Evolutionary conservation across 441 rosid genomes (phyloP).

Genomic region (Populus tomentosa): DNA sequence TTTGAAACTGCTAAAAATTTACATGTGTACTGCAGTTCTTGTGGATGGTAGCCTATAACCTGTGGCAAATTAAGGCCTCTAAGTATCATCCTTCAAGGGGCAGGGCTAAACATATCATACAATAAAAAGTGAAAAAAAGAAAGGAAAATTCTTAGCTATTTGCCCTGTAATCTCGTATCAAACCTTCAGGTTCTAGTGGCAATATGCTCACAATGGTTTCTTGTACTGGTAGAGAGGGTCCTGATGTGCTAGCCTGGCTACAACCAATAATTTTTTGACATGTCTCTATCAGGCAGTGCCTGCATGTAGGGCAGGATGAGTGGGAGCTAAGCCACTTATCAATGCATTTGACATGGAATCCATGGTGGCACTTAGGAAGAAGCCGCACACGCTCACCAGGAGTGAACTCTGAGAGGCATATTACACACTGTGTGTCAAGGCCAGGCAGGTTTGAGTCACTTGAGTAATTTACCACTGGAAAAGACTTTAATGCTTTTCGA

Average conservation of each 20-base stretch:
- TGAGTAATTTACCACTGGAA: constrained; percentile 56
- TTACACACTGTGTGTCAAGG: constrained; percentile 58
- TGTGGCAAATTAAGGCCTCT: constrained; percentile 3
- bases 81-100: constrained; percentile 11
- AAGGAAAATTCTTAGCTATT: constrained; percentile 15
- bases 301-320: constrained; percentile 82
- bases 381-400: constrained; percentile 56
- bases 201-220: constrained; percentile 38
- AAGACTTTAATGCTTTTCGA: constrained; percentile 59
- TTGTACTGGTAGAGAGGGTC: constrained; percentile 29
- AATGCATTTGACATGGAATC: constrained; percentile 67
- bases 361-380: constrained; percentile 75
- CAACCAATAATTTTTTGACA: constrained; percentile 65
- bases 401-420: constrained; percentile 59
- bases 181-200: constrained; percentile 59
- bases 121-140: background rate
- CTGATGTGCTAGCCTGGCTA: constrained; percentile 38
- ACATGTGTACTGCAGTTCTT: constrained; percentile 23
- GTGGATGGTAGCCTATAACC: constrained; percentile 14
- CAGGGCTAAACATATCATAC: constrained; percentile 11
- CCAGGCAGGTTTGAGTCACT: constrained; percentile 53
- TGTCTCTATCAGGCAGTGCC: constrained; percentile 69
- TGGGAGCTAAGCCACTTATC: constrained; percentile 83
- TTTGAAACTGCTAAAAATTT: constrained; percentile 27
- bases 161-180: constrained; percentile 43